phyloP scores from a whole-genome alignment of 2,329 filamentous ascomycete species.

The Colletotrichum sp. region DNA sequence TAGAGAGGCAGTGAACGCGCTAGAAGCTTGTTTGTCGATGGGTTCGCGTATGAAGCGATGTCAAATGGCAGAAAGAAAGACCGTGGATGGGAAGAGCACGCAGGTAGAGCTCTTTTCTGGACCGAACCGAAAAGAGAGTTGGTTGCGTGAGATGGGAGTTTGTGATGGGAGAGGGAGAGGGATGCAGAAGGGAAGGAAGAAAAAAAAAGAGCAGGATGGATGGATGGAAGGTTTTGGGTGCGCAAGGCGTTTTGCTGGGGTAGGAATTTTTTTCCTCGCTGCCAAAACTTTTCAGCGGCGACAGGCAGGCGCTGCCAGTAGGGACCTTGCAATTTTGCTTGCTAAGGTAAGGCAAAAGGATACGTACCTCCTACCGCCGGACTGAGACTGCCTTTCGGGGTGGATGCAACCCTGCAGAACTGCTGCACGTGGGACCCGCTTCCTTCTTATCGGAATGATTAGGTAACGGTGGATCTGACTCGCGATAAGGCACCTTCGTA shows the following conservation, averaged over 20 bases:
- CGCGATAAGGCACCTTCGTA: slow-evolving; percentile 16
- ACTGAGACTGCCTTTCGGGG: not conserved
- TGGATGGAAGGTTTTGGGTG: slow-evolving; percentile 11
- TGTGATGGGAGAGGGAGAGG: slow-evolving; percentile 16
- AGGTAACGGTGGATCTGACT: slow-evolving; percentile 11
- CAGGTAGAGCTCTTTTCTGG: slow-evolving; percentile 1
- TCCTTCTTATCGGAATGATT: not conserved
- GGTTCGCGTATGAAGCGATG: slow-evolving; percentile 1
- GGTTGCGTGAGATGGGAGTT: slow-evolving; percentile 12
- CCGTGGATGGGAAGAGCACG: slow-evolving; percentile 1
- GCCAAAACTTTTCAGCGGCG: slow-evolving; percentile 15
- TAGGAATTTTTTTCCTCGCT: slow-evolving; percentile 19
- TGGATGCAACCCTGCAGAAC: not conserved
- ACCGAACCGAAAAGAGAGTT: slow-evolving; percentile 13
- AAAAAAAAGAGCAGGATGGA: slow-evolving; percentile 9
- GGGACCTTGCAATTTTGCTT: not conserved
- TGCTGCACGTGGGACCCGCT: not conserved
- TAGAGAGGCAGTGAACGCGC: not conserved
- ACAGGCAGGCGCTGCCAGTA: slow-evolving; percentile 4
- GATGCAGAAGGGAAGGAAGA: slow-evolving; percentile 8
- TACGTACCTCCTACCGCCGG: not conserved
- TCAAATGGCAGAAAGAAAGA: slow-evolving; percentile 9
- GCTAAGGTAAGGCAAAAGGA: slow-evolving; percentile 16
- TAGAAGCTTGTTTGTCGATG: not conserved
- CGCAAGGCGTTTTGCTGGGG: slow-evolving; percentile 7